Percentiles rank a stretch among this genome's conserved stretches.
Evolutionary conservation across 768 basidiomycete species (phyloP).

Genomic region (Tubosaeta sp.): DNA sequence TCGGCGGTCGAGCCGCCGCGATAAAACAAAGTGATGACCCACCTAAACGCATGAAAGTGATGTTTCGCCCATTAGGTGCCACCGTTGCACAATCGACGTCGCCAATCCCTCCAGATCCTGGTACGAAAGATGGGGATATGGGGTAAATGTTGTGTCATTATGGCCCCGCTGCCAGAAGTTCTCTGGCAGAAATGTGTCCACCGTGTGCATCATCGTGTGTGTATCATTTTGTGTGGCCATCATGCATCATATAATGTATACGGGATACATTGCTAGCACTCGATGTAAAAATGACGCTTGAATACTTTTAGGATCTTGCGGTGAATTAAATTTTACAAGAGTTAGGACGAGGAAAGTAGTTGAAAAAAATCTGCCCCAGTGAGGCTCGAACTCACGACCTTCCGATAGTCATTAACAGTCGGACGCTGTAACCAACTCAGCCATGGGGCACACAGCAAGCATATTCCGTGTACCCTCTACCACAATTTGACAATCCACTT

Average conservation of each 20-base stretch:
- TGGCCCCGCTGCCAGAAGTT: not conserved
- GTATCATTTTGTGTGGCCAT: slow-evolving; percentile 4
- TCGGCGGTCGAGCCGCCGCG: slow-evolving; percentile 16
- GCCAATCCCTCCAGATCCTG: slow-evolving; percentile 54
- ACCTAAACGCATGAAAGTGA: slow-evolving; percentile 72
- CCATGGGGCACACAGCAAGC: slow-evolving; percentile 39
- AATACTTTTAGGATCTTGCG: not conserved
- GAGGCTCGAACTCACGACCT: slow-evolving; percentile 54
- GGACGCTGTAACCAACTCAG: slow-evolving; percentile 51
- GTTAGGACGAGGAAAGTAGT: not conserved
- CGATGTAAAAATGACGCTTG: not conserved
- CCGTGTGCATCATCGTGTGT: slow-evolving; percentile 6
- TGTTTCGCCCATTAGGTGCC: slow-evolving; percentile 43
- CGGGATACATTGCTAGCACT: slow-evolving; percentile 2
- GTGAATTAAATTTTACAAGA: not conserved
- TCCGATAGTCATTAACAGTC: slow-evolving; percentile 43
- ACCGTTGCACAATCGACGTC: slow-evolving; percentile 32
- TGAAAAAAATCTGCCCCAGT: slow-evolving; percentile 39
- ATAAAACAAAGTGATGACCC: slow-evolving; percentile 39
- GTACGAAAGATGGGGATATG: slow-evolving; percentile 71
- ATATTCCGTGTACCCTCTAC: no score
- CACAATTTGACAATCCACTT: not conserved
- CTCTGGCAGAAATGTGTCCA: slow-evolving; percentile 36
- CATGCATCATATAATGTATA: slow-evolving; percentile 8
- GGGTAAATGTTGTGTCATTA: slow-evolving; percentile 39